Evolutionary conservation across 2,329 filamentous ascomycete species (phyloP).

Genomic region (Curvularia lunata): DNA sequence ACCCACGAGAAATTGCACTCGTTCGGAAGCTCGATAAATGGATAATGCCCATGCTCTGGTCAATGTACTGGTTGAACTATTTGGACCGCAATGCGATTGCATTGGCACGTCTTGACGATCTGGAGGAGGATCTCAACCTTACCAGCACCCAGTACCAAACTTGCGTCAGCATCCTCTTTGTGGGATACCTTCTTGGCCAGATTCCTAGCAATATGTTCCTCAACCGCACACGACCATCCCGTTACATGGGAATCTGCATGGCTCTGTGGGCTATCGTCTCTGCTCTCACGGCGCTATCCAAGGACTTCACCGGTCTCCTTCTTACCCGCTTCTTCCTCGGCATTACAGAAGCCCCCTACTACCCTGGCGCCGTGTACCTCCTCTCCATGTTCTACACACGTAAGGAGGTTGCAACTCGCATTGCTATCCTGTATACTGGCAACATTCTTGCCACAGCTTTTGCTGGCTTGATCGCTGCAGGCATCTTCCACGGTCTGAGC

Average conservation of each 20-base stretch:
- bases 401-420: slow-evolving; percentile 56
- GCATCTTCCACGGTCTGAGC: slow-evolving; percentile 38
- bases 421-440: slow-evolving; percentile 55
- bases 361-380: slow-evolving; percentile 47
- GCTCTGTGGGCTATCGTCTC: slow-evolving; percentile 53
- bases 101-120: slow-evolving; percentile 65
- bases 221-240: slow-evolving; percentile 36
- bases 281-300: slow-evolving; percentile 52
- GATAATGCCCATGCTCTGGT: slow-evolving; percentile 40
- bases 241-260: slow-evolving; percentile 44
- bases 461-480: slow-evolving; percentile 52
- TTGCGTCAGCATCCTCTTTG: slow-evolving; percentile 33
- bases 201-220: slow-evolving; percentile 50
- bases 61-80: slow-evolving; percentile 27
- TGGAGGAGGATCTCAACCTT: slow-evolving; percentile 62
- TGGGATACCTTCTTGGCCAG: slow-evolving; percentile 46
- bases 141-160: slow-evolving; percentile 32
- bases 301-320: slow-evolving; percentile 53
- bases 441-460: slow-evolving; percentile 51
- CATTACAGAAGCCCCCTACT: slow-evolving; percentile 51
- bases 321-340: slow-evolving; percentile 54
- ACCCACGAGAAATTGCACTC: slow-evolving; percentile 43
- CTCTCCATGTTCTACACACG: slow-evolving; percentile 49
- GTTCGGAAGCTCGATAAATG: slow-evolving; percentile 42
- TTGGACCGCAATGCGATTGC: slow-evolving; percentile 68